A percentile compares a stretch with the other conserved stretches of the same genome.
Evolutionary conservation across 2,329 filamentous ascomycete species (phyloP).

Genomic region (Neonectria neomacrospora): DNA sequence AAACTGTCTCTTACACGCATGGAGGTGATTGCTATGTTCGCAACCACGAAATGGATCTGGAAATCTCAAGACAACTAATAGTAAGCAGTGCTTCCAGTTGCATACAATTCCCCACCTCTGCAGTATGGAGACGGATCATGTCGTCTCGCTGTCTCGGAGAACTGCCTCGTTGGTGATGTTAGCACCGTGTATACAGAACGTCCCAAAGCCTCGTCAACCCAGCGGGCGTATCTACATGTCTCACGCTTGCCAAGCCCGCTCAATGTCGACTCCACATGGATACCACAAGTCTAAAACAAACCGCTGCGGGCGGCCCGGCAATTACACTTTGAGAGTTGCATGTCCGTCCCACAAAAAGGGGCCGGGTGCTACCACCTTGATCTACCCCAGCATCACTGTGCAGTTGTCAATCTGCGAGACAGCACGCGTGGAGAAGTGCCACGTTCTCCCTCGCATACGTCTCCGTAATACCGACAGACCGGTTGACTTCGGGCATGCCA

Average conservation of each 20-base stretch:
- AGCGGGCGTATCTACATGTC: neutral
- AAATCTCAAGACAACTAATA: too few species aligned
- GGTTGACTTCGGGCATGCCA: neutral
- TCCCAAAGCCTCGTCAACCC: neutral
- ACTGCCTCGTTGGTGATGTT: neutral
- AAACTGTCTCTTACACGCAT: neutral
- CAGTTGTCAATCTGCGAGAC: neutral
- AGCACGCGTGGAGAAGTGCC: neutral
- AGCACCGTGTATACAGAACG: neutral
- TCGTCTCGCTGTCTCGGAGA: neutral
- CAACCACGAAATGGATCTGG: neutral
- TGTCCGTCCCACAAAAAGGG: neutral
- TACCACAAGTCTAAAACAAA: neutral
- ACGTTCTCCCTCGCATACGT: neutral
- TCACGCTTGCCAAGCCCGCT: neutral
- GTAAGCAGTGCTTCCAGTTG: too few species aligned
- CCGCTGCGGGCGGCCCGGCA: neutral
- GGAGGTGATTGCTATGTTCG: neutral
- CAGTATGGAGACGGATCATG: neutral
- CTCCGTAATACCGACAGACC: neutral
- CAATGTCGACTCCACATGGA: neutral
- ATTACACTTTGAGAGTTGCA: neutral
- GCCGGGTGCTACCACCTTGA: neutral
- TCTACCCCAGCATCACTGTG: neutral
- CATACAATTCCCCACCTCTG: neutral